These are phyloP conservation scores for Coniella lustricola DNA, from an alignment of 2,329 filamentous ascomycete genomes.

Conservation along the genomic window DNA sequence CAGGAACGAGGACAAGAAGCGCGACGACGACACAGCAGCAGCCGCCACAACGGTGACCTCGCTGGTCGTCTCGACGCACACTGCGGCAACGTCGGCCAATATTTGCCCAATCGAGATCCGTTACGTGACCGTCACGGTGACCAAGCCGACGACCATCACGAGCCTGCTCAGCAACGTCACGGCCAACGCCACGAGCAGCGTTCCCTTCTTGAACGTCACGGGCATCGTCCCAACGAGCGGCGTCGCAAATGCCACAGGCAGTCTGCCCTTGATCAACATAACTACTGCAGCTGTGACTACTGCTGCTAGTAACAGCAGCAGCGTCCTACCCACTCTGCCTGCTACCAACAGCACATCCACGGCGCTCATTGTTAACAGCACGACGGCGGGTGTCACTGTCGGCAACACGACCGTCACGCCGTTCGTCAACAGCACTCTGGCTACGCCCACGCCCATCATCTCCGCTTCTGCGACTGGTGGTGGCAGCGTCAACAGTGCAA, in stretches of 20 bases:
- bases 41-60: conserved; percentile 3
- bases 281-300: too few species aligned
- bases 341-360: background rate
- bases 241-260: background rate
- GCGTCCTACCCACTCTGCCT: too few species aligned
- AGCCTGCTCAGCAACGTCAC: background rate
- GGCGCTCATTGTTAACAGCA: background rate
- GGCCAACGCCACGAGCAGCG: background rate
- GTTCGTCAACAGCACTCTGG: background rate
- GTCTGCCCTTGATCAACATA: background rate
- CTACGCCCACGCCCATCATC: background rate
- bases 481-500: too few species aligned
- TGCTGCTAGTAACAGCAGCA: background rate
- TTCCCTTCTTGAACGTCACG: background rate
- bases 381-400: background rate
- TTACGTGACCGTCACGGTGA: conserved; percentile 2
- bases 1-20: background rate
- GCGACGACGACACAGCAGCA: background rate
- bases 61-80: background rate
- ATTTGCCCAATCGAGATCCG: background rate
- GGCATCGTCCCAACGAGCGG: background rate
- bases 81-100: background rate
- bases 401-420: background rate
- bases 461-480: too few species aligned
- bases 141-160: conserved; percentile 1